Evolutionary conservation across 2,329 filamentous ascomycete species (phyloP), one percentile per base, ranked within the genome.

Genomic region (Helicocarpus griseus): DNA sequence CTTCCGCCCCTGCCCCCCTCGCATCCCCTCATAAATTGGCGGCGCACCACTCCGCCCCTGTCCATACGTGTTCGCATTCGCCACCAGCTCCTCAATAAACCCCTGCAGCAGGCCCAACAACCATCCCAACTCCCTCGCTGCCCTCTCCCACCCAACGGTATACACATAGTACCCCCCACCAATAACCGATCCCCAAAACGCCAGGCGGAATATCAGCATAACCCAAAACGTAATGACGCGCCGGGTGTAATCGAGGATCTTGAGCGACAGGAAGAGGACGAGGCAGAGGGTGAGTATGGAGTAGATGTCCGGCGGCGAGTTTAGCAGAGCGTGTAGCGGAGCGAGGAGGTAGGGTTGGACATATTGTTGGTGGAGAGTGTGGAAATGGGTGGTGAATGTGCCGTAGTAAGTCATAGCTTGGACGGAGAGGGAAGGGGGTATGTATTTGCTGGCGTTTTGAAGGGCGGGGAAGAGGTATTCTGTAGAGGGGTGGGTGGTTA

Each of bases 151-250:
- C 0, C 70, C 70, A 9, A 64, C 60, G 19, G 52, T 58, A 55
- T 77, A 85, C 3, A 85, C 73, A 54, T 77, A 75, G 17, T 82
- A 71, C 0, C 74, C 74, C 0, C 82, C 39, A 0, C 75, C 73
- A 4, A 76, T 69, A 2, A 90, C 58, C 1, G 72, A 65, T 1
- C 77, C 77, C 81, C 82, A 93, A 56, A 89, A 81, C 1, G 79
- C 65, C 39, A 89, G 58, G 22, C 78, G 71, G 56, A 87, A 66
- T 9, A 76, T 75, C 51, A 95, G 63, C n/a, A 78, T 73, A 49
- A 89, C 79, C 81, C 88, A 89, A 73, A 83, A 94, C 63, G 89
- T 72, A 53, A 95, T 75, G 19, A 88, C 71, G 54, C 87, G 79
- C 55, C 83, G 81, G 17, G 89, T 72, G 72, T 86, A 85, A 64